Evolutionary conservation across 1,284 basidiomycete species (phyloP).

Genomic region (Malassezia nana): DNA sequence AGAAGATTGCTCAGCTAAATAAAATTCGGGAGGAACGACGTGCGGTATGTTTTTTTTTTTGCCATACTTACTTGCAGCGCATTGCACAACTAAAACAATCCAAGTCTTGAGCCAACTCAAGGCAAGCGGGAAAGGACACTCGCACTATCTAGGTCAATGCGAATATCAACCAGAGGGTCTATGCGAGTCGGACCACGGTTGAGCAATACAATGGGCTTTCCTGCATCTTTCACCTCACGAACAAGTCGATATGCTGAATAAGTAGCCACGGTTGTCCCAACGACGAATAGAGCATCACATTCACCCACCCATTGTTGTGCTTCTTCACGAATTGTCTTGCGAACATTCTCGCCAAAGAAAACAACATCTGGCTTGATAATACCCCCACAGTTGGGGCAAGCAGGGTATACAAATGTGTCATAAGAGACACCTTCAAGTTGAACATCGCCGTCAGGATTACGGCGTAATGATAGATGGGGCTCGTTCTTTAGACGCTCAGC

Average conservation of each 20-base stretch:
- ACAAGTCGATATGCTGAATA: constrained; percentile 45
- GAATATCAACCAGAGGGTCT: constrained; percentile 31
- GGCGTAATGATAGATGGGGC: constrained; percentile 2
- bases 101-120: constrained; percentile 6
- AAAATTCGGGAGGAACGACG: constrained; percentile 13
- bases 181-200: constrained; percentile 44
- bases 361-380: constrained; percentile 45
- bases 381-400: constrained; percentile 45
- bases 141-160: constrained; percentile 35
- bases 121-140: constrained; percentile 31
- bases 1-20: constrained; percentile 14
- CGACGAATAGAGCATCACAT: constrained; percentile 29
- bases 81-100: not conserved
- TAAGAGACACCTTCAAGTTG: constrained; percentile 41
- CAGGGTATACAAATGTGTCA: constrained; percentile 36
- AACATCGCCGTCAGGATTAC: constrained; percentile 48
- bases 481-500: constrained; percentile 33
- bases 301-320: constrained; percentile 26
- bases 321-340: constrained; percentile 25
- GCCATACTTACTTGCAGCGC: constrained; percentile 3
- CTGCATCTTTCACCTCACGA: constrained; percentile 31
- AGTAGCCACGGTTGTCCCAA: constrained; percentile 44
- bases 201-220: constrained; percentile 33
- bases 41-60: constrained; percentile 8
- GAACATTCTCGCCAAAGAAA: constrained; percentile 47